phyloP scores from a whole-genome alignment of 345 rosid genomes.

The Eucalyptus sideroxylon region DNA sequence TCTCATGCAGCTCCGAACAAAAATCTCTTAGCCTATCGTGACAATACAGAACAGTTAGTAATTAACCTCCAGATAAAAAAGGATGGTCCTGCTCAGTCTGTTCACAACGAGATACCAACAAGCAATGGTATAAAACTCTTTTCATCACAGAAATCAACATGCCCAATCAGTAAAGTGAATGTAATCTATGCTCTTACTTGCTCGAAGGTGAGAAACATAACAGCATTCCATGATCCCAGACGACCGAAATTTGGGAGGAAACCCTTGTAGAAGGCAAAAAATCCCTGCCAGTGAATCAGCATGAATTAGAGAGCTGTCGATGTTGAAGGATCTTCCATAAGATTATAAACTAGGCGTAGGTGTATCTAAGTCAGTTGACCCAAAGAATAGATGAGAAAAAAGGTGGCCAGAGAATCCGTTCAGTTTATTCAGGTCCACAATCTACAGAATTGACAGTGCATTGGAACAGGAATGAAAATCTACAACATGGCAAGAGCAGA shows the following conservation, averaged over 20 bases:
- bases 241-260: slow-evolving; percentile 85
- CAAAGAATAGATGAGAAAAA: background rate
- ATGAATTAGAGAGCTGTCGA: background rate
- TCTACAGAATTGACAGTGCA: background rate
- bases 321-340: background rate
- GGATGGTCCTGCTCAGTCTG: background rate
- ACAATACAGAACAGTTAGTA: background rate
- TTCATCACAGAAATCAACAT: background rate
- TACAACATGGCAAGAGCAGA: background rate
- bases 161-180: background rate
- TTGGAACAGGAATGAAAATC: background rate
- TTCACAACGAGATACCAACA: background rate
- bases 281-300: slow-evolving; percentile 35
- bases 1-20: background rate
- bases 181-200: slow-evolving; percentile 42
- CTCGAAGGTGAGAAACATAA: slow-evolving; percentile 92
- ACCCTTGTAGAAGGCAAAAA: slow-evolving; percentile 85
- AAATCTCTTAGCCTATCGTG: background rate
- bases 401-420: background rate
- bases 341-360: background rate
- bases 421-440: background rate
- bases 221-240: slow-evolving; percentile 88
- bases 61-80: background rate
- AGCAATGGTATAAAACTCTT: background rate
- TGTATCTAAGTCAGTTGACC: background rate